phyloP scores from a whole-genome alignment of 202 grass and related monocot genomes.

The Eragrostis tef region DNA sequence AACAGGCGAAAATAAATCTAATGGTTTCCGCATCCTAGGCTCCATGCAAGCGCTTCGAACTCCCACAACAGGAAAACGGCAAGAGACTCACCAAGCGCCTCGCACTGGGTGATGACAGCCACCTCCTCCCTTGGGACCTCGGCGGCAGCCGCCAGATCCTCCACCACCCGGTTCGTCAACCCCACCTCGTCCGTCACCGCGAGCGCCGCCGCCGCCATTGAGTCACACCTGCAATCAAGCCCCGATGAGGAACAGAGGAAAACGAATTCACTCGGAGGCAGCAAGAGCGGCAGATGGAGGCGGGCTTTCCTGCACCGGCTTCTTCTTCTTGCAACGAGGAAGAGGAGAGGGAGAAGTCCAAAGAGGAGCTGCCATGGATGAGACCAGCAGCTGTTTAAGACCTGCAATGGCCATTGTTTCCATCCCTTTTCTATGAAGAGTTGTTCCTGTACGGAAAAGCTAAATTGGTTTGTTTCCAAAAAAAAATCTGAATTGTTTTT shows the following conservation, averaged over 20 bases:
- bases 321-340: too few species aligned
- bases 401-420: too few species aligned
- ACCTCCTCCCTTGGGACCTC: slow-evolving; percentile 65
- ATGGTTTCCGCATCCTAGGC: not conserved
- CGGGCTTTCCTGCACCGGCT: too few species aligned
- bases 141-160: slow-evolving; percentile 55
- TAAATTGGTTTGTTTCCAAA: too few species aligned
- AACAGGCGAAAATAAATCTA: not conserved
- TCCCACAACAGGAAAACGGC: not conserved
- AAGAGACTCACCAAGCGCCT: slow-evolving; percentile 50
- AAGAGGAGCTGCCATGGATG: too few species aligned
- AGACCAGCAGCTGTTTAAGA: too few species aligned
- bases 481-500: too few species aligned
- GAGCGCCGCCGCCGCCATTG: slow-evolving; percentile 44
- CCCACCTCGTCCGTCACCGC: slow-evolving; percentile 74
- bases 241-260: not conserved
- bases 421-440: too few species aligned
- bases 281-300: too few species aligned
- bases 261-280: not conserved
- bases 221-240: slow-evolving; percentile 12
- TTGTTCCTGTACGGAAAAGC: too few species aligned
- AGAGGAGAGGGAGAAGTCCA: too few species aligned
- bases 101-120: slow-evolving; percentile 74
- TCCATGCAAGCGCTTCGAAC: not conserved
- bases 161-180: slow-evolving; percentile 58